Percentiles rank a stretch among this genome's conserved stretches.
These are phyloP conservation scores for Lizonia empirigonia DNA, from an alignment of 2,329 filamentous ascomycete species.

Conservation along the genomic window DNA sequence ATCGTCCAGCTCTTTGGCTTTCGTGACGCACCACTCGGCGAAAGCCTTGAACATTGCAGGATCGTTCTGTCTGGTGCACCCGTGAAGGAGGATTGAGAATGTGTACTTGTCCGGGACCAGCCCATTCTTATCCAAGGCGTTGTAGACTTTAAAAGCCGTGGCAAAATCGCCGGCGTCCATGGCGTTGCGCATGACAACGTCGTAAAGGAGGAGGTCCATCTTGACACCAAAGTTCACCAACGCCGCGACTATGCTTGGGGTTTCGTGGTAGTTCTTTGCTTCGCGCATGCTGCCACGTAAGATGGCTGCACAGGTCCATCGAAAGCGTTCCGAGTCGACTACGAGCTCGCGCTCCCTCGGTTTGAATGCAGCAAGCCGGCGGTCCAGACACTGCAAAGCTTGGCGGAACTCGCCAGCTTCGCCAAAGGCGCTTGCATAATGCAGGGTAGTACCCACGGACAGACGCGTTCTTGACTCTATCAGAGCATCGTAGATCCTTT, in stretches of 20 bases:
- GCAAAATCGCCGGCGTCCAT: constrained; percentile 67
- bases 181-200: constrained; percentile 73
- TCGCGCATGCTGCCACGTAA: constrained; percentile 54
- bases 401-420: constrained; percentile 53
- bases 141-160: constrained; percentile 69
- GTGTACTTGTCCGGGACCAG: constrained; percentile 69
- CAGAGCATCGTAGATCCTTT: constrained; percentile 51
- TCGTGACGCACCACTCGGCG: constrained; percentile 33
- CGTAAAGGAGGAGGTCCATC: constrained; percentile 68
- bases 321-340: constrained; percentile 42
- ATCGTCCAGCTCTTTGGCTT: constrained; percentile 52
- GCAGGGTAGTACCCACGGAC: constrained; percentile 53
- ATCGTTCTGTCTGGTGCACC: constrained; percentile 66
- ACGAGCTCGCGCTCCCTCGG: constrained; percentile 9
- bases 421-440: constrained; percentile 58
- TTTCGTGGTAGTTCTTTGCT: constrained; percentile 53
- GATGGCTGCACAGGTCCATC: constrained; percentile 64
- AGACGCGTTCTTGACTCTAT: constrained; percentile 45
- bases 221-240: constrained; percentile 66
- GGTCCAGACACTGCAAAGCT: constrained; percentile 56
- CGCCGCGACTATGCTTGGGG: constrained; percentile 60
- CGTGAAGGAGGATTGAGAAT: constrained; percentile 72
- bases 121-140: constrained; percentile 64
- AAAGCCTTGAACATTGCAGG: constrained; percentile 61
- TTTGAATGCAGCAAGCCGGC: constrained; percentile 24